Conservation (phyloP, 1,139 yeast genomes). For the Trichomonascaceae sp. region DNA sequence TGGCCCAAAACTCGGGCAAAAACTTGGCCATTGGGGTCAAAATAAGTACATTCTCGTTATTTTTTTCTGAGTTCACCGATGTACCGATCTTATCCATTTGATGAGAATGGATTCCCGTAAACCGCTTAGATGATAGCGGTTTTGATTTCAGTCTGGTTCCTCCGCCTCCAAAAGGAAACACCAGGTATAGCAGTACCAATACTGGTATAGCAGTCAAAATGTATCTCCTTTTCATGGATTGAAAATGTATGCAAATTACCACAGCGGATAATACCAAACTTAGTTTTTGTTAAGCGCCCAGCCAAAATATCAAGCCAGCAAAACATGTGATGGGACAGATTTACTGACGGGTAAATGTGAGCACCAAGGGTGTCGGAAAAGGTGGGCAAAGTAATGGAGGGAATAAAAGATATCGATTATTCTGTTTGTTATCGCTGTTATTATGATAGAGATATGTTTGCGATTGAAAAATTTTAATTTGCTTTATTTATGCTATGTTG, state of each 20-base stretch:
- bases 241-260: constrained; percentile 16
- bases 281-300: neutral
- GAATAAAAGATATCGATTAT: neutral
- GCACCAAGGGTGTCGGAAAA: neutral
- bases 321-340: neutral
- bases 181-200: constrained; percentile 6
- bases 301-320: neutral
- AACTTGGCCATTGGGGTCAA: constrained; percentile 87
- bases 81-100: constrained; percentile 72
- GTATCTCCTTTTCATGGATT: constrained; percentile 9
- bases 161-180: constrained; percentile 4
- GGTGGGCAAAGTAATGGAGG: neutral
- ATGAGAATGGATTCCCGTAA: constrained; percentile 42
- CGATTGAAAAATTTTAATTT: too few species aligned
- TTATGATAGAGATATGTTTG: too few species aligned
- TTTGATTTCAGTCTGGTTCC: neutral
- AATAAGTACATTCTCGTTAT: constrained; percentile 74
- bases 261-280: constrained; percentile 7
- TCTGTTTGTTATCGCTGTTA: too few species aligned
- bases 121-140: constrained; percentile 1
- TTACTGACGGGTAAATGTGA: constrained; percentile 2
- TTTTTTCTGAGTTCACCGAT: constrained; percentile 60
- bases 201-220: constrained; percentile 2
- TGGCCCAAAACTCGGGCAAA: constrained; percentile 81
- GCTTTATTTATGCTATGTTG: too few species aligned